Evolutionary conservation across 2,329 filamentous ascomycete species (phyloP), one percentile per base, ranked within the genome.

Genomic region (Cladosporium sp.): DNA sequence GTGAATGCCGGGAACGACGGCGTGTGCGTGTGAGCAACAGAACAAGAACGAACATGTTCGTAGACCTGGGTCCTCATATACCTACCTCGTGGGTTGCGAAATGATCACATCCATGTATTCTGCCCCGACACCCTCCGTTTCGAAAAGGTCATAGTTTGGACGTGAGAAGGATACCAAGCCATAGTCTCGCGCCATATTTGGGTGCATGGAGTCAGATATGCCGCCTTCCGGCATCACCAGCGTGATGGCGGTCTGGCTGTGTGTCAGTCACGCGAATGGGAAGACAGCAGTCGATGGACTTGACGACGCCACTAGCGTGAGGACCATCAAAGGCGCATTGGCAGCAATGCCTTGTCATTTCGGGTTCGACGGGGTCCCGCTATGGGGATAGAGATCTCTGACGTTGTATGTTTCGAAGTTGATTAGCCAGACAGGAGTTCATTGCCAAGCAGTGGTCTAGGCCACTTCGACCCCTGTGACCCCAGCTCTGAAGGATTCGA

Each of bases 1-100:
- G 60, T 60, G 60, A 55, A 44, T 56, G 54, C 28, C 37, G 40
- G 50, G 17, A 58, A 32, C n/a, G 52, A 56, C 22, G 32, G 32
- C 13, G 40, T 47, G 32, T 45, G 32, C 32, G 52, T 45, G 37
- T 45, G 52, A 36, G 20, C 5, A 34, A 44, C 15, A 47, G 20
- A 24, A 9, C 19, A 47, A 17, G 7, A n/a, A 25, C 35, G 40
- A 37, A 35, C 25, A 54, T 40, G 37, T 40, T 34, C 25, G 37
- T 9, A 22, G 37, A 44, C 24, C 12, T 40, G 51, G 37, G 25
- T 35, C 28, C 28, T 17, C n/a, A 50, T 37, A 25, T 53, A 34
- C 50, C 35, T 25, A 24, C 52, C 20, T 36, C 28, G 32, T 51
- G 28, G 36, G 17, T 40, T 19, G 15, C 19, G 32, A 50, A n/a